Percentiles rank a stretch among this genome's conserved stretches.
Conservation (phyloP, 139 green algal species). For the Tetradesmus obliquus region DNA sequence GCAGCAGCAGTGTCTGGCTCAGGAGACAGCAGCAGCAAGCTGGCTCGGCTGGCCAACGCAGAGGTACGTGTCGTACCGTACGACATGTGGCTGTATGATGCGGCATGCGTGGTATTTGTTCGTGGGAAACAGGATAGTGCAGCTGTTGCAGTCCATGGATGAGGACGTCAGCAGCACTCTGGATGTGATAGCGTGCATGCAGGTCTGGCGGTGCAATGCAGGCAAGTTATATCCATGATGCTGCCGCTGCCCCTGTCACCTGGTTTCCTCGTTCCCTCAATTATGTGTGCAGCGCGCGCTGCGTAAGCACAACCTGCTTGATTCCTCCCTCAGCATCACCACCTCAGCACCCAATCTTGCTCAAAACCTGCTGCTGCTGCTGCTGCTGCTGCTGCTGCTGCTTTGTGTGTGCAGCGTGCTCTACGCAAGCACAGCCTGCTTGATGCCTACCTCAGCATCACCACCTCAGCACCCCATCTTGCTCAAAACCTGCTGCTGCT, state of each 20-base stretch:
- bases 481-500: background rate
- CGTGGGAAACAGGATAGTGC: background rate
- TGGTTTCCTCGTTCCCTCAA: no score
- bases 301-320: no score
- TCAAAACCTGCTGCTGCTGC: background rate
- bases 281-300: no score
- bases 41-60: slow-evolving; percentile 11
- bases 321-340: no score
- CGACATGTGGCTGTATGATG: background rate
- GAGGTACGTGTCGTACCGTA: slow-evolving; percentile 3
- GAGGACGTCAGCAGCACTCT: background rate
- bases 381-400: background rate
- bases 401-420: background rate
- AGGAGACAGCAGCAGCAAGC: background rate
- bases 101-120: background rate
- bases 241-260: no score
- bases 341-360: no score
- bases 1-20: background rate
- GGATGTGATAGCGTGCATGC: background rate
- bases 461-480: no score
- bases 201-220: background rate
- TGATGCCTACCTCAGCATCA: no score
- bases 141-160: no score
- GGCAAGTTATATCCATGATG: background rate
- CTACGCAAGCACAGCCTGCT: background rate